Conservation (phyloP, 2,329 filamentous ascomycete genomes). For the Beauveria bassiana region DNA sequence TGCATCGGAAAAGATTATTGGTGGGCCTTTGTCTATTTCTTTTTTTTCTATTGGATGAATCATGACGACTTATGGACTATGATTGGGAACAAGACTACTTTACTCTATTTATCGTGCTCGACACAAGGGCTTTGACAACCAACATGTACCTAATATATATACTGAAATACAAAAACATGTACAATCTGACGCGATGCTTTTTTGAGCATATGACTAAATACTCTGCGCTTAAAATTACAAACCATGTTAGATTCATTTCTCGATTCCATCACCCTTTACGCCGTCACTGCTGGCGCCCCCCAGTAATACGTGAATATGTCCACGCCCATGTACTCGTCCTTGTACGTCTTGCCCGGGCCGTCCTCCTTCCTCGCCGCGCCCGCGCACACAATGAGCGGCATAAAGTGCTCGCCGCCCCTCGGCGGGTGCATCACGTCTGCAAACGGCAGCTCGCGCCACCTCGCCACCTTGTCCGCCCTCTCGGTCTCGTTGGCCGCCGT, state of each 20-base stretch:
- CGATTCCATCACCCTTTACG: slow-evolving; percentile 12
- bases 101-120: not conserved
- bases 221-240: too few relatives aligned
- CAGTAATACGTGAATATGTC: slow-evolving; percentile 51
- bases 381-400: slow-evolving; percentile 51
- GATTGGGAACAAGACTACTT: not conserved
- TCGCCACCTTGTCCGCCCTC: slow-evolving; percentile 31
- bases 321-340: slow-evolving; percentile 40
- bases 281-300: slow-evolving; percentile 24
- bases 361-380: slow-evolving; percentile 35
- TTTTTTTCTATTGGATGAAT: not conserved
- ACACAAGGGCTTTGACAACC: not conserved
- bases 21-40: not conserved
- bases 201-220: not conserved
- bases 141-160: not conserved
- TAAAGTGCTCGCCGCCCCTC: slow-evolving; percentile 48
- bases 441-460: slow-evolving; percentile 40
- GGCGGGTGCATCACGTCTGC: slow-evolving; percentile 47
- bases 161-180: not conserved
- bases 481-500: slow-evolving; percentile 24
- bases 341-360: slow-evolving; percentile 35
- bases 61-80: not conserved
- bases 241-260: too few relatives aligned
- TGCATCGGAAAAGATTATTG: slow-evolving; percentile 1
- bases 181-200: not conserved